Evolutionary conservation across 169 alveolate genomes (phyloP).

Genomic region (Plasmodium fragile): DNA sequence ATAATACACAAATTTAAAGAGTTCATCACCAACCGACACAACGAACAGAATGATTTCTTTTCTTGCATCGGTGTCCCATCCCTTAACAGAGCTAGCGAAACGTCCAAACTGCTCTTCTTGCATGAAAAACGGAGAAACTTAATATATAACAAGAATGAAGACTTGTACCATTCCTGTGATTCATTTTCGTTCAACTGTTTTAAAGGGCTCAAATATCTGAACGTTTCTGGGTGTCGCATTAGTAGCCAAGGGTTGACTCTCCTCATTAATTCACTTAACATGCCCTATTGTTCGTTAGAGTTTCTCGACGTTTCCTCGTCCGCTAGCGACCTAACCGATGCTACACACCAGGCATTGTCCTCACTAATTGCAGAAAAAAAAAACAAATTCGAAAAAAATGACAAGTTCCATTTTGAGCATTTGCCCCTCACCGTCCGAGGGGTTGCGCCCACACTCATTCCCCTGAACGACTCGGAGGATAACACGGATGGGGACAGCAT

Average conservation of each 20-base stretch:
- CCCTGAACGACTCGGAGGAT: constrained; percentile 45
- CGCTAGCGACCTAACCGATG: constrained; percentile 14
- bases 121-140: constrained; percentile 44
- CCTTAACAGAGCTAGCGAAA: constrained; percentile 56
- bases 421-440: constrained; percentile 52
- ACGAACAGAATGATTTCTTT: constrained; percentile 33
- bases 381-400: constrained; percentile 22
- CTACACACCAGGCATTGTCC: constrained; percentile 26
- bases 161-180: constrained; percentile 6
- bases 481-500: constrained; percentile 31
- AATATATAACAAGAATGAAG: constrained; percentile 40
- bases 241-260: constrained; percentile 20
- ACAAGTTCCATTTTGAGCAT: constrained; percentile 10
- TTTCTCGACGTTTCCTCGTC: constrained; percentile 51
- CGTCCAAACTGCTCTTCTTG: constrained; percentile 17
- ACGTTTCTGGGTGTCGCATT: constrained; percentile 33
- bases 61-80: constrained; percentile 23
- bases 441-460: constrained; percentile 41
- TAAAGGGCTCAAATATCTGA: constrained; percentile 37
- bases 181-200: constrained; percentile 31
- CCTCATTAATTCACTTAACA: constrained; percentile 21
- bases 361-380: constrained; percentile 5
- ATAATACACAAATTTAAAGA: constrained; percentile 2
- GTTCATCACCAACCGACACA: constrained; percentile 32
- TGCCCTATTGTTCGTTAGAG: constrained; percentile 32